phyloP scores from a whole-genome alignment of 768 basidiomycete species.

The Mycena rebaudengoi region DNA sequence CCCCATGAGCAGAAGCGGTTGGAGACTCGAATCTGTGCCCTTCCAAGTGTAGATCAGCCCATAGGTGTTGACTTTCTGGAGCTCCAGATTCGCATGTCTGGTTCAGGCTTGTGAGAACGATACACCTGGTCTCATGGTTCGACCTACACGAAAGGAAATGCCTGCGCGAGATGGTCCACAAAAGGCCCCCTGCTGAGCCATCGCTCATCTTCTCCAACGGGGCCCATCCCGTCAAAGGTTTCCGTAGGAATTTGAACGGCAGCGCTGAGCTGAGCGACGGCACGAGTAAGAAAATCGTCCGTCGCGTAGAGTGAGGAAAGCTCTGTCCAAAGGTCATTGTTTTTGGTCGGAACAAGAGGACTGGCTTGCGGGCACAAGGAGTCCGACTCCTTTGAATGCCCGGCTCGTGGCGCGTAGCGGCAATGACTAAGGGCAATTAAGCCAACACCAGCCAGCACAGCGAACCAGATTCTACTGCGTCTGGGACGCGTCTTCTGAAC shows the following conservation, averaged over 20 bases:
- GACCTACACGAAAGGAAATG: slow-evolving; percentile 65
- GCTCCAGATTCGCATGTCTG: slow-evolving; percentile 2
- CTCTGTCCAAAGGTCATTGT: slow-evolving; percentile 19
- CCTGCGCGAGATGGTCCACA: slow-evolving; percentile 47
- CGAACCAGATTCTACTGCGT: neutral
- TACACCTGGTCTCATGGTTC: too few species aligned
- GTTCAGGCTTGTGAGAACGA: neutral
- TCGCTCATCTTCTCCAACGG: slow-evolving; percentile 55
- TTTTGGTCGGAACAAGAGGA: slow-evolving; percentile 2
- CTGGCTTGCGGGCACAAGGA: slow-evolving; percentile 7
- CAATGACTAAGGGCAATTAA: slow-evolving; percentile 1
- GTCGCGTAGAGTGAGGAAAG: slow-evolving; percentile 23
- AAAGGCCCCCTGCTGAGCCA: slow-evolving; percentile 49
- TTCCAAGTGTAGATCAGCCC: slow-evolving; percentile 70
- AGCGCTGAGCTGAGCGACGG: slow-evolving; percentile 41
- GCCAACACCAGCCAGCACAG: neutral
- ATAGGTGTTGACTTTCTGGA: slow-evolving; percentile 61
- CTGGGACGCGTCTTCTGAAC: neutral
- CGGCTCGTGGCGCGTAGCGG: neutral
- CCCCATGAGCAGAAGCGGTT: slow-evolving; percentile 62
- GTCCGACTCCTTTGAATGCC: neutral
- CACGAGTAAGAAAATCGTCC: slow-evolving; percentile 36
- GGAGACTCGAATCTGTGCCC: slow-evolving; percentile 56
- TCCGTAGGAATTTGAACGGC: slow-evolving; percentile 52
- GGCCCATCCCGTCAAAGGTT: slow-evolving; percentile 56